Conservation (phyloP, 768 basidiomycete genomes). For the Terana coerulea region DNA sequence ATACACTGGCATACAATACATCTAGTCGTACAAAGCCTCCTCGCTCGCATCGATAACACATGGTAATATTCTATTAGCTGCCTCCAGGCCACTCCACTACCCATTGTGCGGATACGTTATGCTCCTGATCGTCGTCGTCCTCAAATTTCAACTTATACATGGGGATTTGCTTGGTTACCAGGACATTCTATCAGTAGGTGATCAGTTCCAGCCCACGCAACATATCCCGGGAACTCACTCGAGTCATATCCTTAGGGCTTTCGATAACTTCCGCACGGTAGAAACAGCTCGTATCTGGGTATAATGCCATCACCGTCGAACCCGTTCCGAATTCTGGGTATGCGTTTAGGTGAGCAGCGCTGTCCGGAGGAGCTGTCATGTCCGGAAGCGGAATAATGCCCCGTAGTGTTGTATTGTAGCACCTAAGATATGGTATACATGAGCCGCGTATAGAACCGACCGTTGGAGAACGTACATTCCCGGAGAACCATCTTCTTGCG, state of each 20-base stretch:
- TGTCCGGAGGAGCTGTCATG: constrained; percentile 51
- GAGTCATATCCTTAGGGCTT: constrained; percentile 47
- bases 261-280: constrained; percentile 82
- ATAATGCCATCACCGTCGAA: constrained; percentile 80
- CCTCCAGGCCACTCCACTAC: constrained; percentile 77
- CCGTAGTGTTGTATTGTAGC: constrained; percentile 65
- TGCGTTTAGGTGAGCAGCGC: constrained; percentile 58
- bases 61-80: background rate
- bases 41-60: no score
- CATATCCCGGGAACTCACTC: constrained; percentile 39
- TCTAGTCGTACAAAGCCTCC: no score
- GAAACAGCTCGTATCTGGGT: constrained; percentile 89
- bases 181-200: constrained; percentile 11
- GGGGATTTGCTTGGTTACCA: constrained; percentile 31
- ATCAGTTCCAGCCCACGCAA: no score
- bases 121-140: constrained; percentile 84
- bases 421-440: constrained; percentile 32
- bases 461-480: constrained; percentile 38
- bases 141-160: constrained; percentile 83
- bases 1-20: no score
- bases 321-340: constrained; percentile 72
- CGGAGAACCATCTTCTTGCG: constrained; percentile 75
- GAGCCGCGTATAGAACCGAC: background rate
- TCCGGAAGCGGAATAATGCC: constrained; percentile 82
- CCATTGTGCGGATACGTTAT: constrained; percentile 69